Percentiles rank a stretch among this genome's conserved stretches.
These are phyloP conservation scores for Barnettozyma populi DNA, from an alignment of 805 yeast genomes.

Conservation along the genomic window DNA sequence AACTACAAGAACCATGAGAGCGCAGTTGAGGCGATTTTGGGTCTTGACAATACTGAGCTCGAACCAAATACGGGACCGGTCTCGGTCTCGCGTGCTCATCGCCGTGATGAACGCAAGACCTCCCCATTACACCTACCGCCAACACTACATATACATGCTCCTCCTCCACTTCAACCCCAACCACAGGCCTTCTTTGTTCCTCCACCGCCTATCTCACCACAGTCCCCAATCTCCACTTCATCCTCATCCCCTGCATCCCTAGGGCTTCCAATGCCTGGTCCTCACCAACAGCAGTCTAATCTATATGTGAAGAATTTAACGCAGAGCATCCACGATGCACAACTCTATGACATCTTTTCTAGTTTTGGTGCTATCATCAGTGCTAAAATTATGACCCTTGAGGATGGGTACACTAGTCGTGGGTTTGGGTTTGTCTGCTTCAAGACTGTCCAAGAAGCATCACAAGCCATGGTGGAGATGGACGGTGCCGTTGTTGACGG, in stretches of 20 bases:
- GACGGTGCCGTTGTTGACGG: conserved; percentile 51
- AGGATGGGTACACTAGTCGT: conserved; percentile 38
- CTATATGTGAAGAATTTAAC: conserved; percentile 62
- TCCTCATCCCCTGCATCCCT: not conserved
- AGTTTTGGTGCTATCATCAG: conserved; percentile 45
- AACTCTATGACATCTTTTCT: conserved; percentile 35
- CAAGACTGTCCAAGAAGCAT: conserved; percentile 55
- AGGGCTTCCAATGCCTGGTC: conserved; percentile 35
- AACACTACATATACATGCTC: conserved; percentile 3
- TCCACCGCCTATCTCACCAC: not conserved
- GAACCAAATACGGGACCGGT: conserved; percentile 23
- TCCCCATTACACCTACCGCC: conserved; percentile 3
- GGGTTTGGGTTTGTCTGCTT: conserved; percentile 80
- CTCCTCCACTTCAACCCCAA: not conserved
- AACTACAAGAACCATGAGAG: conserved; percentile 41
- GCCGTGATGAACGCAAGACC: conserved; percentile 28
- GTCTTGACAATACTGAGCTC: conserved; percentile 40
- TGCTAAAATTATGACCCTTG: conserved; percentile 45
- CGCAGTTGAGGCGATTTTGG: conserved; percentile 41
- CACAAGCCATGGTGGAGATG: conserved; percentile 59
- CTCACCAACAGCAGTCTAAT: conserved; percentile 57
- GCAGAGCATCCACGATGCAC: conserved; percentile 44
- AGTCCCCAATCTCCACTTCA: not conserved
- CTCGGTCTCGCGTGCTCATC: conserved; percentile 41
- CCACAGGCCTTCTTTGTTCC: not conserved